Conservation (phyloP, 2,329 filamentous ascomycete genomes). For the Trichoderma gracile region DNA sequence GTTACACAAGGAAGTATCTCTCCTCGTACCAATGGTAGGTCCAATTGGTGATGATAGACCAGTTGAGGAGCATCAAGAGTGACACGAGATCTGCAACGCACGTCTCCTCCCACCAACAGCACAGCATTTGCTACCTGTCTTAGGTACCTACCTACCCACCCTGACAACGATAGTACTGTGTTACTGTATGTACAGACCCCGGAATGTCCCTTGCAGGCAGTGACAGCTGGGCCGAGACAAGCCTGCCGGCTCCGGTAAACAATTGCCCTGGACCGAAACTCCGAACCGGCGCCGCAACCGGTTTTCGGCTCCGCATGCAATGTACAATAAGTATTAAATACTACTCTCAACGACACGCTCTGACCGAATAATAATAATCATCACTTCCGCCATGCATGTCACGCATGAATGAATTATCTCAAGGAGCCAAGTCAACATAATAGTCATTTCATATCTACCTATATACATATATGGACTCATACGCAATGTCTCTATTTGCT, state of each 20-base stretch:
- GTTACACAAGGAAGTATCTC: background rate
- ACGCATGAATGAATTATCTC: too few relatives aligned
- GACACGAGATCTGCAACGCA: background rate
- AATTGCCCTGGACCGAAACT: background rate
- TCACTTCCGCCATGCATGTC: background rate
- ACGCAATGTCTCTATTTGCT: slow-evolving; percentile 27
- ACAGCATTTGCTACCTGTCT: background rate
- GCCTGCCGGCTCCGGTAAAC: background rate
- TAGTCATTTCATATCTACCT: background rate
- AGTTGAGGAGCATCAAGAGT: background rate
- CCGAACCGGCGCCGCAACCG: slow-evolving; percentile 1
- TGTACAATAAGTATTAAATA: too few relatives aligned
- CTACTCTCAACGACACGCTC: too few relatives aligned
- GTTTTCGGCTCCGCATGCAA: background rate
- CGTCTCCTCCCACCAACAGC: background rate
- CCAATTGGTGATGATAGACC: background rate
- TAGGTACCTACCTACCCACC: too few relatives aligned
- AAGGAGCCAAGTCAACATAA: background rate
- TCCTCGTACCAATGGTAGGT: background rate
- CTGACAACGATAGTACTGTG: too few relatives aligned
- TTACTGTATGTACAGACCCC: too few relatives aligned
- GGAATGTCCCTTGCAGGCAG: too few relatives aligned
- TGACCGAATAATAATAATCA: background rate
- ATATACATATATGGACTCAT: slow-evolving; percentile 3
- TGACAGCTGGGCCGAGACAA: background rate